A percentile compares a stretch with the other conserved stretches of the same genome.
These are phyloP conservation scores for Trifolium dubium DNA, from an alignment of 306 rosid genomes.

Conservation along the genomic window DNA sequence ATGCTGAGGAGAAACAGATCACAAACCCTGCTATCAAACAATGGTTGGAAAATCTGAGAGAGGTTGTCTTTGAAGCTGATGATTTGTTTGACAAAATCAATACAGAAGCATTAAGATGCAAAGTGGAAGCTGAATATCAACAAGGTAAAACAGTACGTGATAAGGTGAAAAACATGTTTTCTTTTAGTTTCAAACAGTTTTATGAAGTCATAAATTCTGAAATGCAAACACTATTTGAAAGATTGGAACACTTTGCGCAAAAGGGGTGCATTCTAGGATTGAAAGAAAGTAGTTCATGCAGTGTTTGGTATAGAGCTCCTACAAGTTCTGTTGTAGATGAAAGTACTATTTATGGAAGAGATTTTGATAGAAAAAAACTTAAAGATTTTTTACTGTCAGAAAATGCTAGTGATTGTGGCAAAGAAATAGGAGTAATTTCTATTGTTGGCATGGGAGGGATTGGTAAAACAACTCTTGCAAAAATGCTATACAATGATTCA, in stretches of 20 bases:
- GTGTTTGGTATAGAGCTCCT: slow-evolving; percentile 17
- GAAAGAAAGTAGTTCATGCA: slow-evolving; percentile 37
- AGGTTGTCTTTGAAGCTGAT: slow-evolving; percentile 32
- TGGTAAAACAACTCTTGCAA: slow-evolving; percentile 51
- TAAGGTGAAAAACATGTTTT: slow-evolving; percentile 45
- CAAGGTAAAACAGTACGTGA: slow-evolving; percentile 3
- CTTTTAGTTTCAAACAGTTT: slow-evolving; percentile 39
- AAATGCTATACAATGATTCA: slow-evolving; percentile 34
- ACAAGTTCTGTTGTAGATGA: slow-evolving; percentile 54
- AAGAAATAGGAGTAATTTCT: slow-evolving; percentile 15
- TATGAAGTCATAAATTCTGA: slow-evolving; percentile 39
- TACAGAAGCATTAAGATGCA: slow-evolving; percentile 31
- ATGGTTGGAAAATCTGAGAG: slow-evolving; percentile 37
- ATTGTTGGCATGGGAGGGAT: slow-evolving; percentile 32
- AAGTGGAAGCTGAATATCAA: slow-evolving; percentile 10
- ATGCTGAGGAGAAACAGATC: slow-evolving; percentile 41
- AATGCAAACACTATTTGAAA: slow-evolving; percentile 34
- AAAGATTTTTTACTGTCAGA: slow-evolving; percentile 25
- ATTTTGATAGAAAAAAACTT: slow-evolving; percentile 41
- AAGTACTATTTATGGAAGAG: slow-evolving; percentile 44
- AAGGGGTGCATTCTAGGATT: slow-evolving; percentile 47
- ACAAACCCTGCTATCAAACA: slow-evolving; percentile 1
- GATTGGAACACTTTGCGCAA: slow-evolving; percentile 43
- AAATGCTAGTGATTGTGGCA: not conserved
- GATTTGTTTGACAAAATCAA: slow-evolving; percentile 9